Base-by-base conservation (phyloP, 306 rosid species). In the Leucaena leucocephala region DNA sequence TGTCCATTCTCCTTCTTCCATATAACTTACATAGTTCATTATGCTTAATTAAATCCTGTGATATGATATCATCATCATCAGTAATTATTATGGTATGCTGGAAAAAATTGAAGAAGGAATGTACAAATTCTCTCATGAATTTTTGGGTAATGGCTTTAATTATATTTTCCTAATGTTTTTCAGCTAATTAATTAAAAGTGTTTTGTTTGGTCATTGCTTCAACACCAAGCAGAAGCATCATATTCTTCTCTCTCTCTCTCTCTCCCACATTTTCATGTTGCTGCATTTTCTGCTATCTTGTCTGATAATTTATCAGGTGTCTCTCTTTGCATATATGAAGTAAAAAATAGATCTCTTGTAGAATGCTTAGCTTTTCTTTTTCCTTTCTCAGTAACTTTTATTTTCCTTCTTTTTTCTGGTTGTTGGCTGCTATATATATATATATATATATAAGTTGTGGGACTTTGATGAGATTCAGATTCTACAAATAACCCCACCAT, bases 1-100 rank as follows among this genome's bases (percentile, higher is more conserved):
- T 87, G 89, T 87, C 83, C 81, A 62, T 89, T 74, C 87, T 86
- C 81, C 87, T 85, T 85, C 86, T 79, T 85, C 83, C 79, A 77
- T 83, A 85, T 83, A 85, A 84, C 80, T 85, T 79, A 84, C 4
- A 84, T 67, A n/a, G 50, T 83, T 74, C 9, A 11, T 79, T 81
- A 72, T 76, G 81, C 79, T 87, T 85, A 84, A 81, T 85, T 83
- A 63, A 85, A 75, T 27, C 27, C 84, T 87, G 82, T 88, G 78
- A 43, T 55, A 52, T 17, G 27, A 55, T 55, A 21, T n/a, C 11
- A 19, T 55, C 62, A 27, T 27, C 27, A 27, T 85, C 52, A 73
- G 44, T 82, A 61, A 76, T 80, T 72, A 42, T 82, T 36, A 39
- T 54, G 61, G 34, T 55, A 77, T 76, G 54, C 80, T 27, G 27